Evolutionary conservation across 257 asterid genomes (phyloP).

Genomic region (Primulina tabacum): DNA sequence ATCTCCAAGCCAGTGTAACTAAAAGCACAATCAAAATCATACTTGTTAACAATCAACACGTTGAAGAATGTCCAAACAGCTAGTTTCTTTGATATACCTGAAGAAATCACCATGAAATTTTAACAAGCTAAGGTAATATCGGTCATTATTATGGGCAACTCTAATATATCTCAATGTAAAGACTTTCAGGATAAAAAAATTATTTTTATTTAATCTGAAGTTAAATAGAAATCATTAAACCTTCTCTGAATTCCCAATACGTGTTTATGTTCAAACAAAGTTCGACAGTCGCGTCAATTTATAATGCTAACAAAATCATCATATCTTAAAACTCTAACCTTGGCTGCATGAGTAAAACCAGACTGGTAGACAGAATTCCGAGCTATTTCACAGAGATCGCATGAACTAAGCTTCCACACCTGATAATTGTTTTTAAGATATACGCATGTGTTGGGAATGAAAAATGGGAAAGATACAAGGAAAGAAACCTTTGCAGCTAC

Average conservation of each 20-base stretch:
- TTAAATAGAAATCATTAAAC: constrained; percentile 4
- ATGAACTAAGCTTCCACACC: constrained; percentile 97
- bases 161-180: too few relatives aligned
- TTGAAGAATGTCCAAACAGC: background rate
- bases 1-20: constrained; percentile 89
- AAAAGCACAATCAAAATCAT: constrained; percentile 23
- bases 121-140: background rate
- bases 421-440: constrained; percentile 30
- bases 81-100: background rate
- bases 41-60: constrained; percentile 5
- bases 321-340: constrained; percentile 46
- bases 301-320: constrained; percentile 13
- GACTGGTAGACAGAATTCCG: constrained; percentile 92
- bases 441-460: constrained; percentile 17
- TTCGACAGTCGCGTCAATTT: background rate
- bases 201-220: background rate
- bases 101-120: background rate
- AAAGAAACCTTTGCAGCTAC: constrained; percentile 78
- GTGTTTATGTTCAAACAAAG: background rate
- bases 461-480: constrained; percentile 18
- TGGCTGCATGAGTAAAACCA: constrained; percentile 77
- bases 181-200: background rate
- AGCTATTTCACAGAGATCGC: constrained; percentile 96
- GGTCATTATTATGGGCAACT: too few relatives aligned
- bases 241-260: background rate